Conservation (phyloP, 441 rosid species). For the Kokia cookei region DNA sequence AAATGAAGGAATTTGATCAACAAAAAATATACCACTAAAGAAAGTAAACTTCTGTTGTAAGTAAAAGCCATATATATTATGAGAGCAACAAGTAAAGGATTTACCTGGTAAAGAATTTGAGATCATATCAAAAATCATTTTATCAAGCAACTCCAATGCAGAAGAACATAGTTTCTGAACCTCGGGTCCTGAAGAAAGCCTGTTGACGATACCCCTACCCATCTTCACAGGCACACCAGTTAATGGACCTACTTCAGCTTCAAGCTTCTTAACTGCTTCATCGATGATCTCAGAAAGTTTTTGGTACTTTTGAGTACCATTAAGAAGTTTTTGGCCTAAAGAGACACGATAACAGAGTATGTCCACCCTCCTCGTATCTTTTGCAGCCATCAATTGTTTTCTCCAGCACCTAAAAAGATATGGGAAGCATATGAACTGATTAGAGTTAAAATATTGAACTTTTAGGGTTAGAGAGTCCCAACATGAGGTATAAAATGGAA, state of each 20-base stretch:
- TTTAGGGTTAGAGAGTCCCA: neutral
- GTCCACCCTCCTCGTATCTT: conserved; percentile 80
- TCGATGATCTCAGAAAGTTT: conserved; percentile 51
- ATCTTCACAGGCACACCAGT: conserved; percentile 78
- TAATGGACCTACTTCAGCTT: conserved; percentile 82
- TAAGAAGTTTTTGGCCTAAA: conserved; percentile 73
- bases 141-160: conserved; percentile 62
- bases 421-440: neutral
- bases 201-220: conserved; percentile 83
- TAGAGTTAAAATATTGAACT: no score
- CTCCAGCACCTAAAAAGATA: conserved; percentile 69
- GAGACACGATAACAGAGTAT: conserved; percentile 89
- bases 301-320: conserved; percentile 48
- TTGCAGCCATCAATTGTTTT: conserved; percentile 77
- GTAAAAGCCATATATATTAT: neutral
- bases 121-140: conserved; percentile 31
- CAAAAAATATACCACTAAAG: neutral
- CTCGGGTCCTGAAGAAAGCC: conserved; percentile 75
- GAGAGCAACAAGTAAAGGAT: neutral
- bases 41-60: neutral
- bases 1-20: neutral
- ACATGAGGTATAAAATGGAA: neutral
- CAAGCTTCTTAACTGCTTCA: conserved; percentile 74
- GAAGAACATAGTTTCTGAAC: conserved; percentile 68
- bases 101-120: conserved; percentile 39